Evolutionary conservation across 2,329 filamentous ascomycete species (phyloP).

Genomic region (Penicillium italicum): DNA sequence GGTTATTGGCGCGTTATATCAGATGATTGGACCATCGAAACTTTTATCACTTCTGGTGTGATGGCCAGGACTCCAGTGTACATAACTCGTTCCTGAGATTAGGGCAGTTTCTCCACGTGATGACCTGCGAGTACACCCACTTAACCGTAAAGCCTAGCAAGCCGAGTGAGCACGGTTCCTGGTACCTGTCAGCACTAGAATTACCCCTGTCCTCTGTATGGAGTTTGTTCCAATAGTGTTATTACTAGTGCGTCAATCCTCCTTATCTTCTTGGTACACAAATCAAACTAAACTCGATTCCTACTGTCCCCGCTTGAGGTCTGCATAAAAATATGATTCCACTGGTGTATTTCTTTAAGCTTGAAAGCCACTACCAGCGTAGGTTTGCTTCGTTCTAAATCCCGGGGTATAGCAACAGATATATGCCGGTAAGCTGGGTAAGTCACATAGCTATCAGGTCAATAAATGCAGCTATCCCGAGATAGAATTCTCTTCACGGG

Average conservation of each 20-base stretch:
- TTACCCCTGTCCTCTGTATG: not conserved
- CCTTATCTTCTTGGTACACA: not conserved
- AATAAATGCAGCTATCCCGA: not conserved
- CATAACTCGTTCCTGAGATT: constrained; percentile 1
- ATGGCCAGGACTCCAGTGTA: not conserved
- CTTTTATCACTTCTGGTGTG: not conserved
- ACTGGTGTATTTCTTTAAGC: not conserved
- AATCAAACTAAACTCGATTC: not conserved
- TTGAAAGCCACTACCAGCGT: not conserved
- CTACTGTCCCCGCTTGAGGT: not conserved
- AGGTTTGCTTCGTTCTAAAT: not conserved
- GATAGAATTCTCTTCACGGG: not conserved
- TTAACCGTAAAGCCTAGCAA: not conserved
- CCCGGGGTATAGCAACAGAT: not conserved
- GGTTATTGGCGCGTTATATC: not conserved
- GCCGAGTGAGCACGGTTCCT: not conserved
- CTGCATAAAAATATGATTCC: not conserved
- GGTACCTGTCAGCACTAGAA: not conserved
- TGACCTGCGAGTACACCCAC: not conserved
- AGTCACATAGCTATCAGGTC: not conserved
- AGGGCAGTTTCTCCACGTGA: constrained; percentile 3
- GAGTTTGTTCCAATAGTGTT: not conserved
- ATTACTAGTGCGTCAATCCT: not conserved
- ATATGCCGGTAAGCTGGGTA: not conserved
- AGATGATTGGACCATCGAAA: not conserved